These are phyloP conservation scores for Pseudozyma thailandica DNA, from an alignment of 1,284 basidiomycete species.

Conservation along the genomic window DNA sequence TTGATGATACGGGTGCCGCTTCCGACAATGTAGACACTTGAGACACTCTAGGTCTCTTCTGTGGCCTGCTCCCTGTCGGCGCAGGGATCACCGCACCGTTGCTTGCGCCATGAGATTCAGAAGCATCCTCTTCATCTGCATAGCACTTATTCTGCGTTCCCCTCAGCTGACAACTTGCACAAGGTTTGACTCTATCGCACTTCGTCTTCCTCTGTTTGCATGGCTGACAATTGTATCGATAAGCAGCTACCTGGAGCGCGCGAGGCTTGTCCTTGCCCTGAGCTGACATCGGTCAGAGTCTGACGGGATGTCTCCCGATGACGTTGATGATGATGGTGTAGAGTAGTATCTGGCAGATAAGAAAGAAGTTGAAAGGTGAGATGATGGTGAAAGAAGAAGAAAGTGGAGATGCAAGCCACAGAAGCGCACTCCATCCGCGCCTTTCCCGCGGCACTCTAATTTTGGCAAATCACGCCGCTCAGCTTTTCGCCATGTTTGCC, in stretches of 20 bases:
- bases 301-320: constrained; percentile 9
- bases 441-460: not conserved
- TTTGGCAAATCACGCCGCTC: not conserved
- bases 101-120: not conserved
- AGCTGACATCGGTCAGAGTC: constrained; percentile 10
- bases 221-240: constrained; percentile 42
- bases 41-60: not conserved
- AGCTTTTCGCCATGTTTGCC: too few species aligned
- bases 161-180: constrained; percentile 32
- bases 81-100: not conserved
- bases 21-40: not conserved
- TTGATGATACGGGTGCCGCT: not conserved
- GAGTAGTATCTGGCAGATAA: not conserved
- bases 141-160: constrained; percentile 36
- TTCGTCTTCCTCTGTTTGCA: constrained; percentile 53
- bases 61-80: not conserved
- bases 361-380: too few species aligned
- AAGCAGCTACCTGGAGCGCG: constrained; percentile 28
- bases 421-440: not conserved
- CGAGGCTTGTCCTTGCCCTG: constrained; percentile 15
- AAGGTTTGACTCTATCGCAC: constrained; percentile 45
- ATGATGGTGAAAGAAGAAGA: constrained; percentile 6
- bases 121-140: constrained; percentile 2
- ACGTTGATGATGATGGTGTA: not conserved
- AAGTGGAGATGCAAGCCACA: constrained; percentile 1